Percentiles rank a stretch among this genome's conserved stretches.
phyloP scores from a whole-genome alignment of 148 eudicot genomes.

The Rhododendron griersonianum region DNA sequence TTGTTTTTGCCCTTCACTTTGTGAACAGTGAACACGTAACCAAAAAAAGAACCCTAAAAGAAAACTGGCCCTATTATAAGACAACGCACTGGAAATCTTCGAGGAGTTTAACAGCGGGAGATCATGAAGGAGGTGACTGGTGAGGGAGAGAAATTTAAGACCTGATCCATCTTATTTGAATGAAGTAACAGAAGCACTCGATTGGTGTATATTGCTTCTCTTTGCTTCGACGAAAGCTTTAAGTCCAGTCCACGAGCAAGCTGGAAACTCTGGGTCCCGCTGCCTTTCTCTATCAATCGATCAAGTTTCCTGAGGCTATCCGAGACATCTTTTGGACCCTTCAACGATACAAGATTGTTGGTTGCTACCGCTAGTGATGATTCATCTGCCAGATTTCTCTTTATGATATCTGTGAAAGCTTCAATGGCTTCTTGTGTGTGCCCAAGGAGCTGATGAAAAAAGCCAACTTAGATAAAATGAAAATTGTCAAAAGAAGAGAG shows the following conservation, averaged over 20 bases:
- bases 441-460: not conserved
- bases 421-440: slow-evolving; percentile 3
- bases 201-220: not conserved
- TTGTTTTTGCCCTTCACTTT: not conserved
- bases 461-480: not conserved
- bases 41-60: not conserved
- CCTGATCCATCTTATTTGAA: slow-evolving; percentile 6
- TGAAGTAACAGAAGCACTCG: slow-evolving; percentile 1
- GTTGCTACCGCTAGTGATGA: not conserved
- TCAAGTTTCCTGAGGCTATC: slow-evolving; percentile 7
- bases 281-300: slow-evolving; percentile 1
- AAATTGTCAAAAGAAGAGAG: not conserved
- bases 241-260: not conserved
- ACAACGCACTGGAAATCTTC: not conserved
- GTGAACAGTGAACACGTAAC: not conserved
- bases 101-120: not conserved
- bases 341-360: slow-evolving; percentile 4
- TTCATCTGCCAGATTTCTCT: not conserved
- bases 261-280: not conserved
- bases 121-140: not conserved
- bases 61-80: not conserved
- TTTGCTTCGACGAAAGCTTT: not conserved
- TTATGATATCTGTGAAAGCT: not conserved
- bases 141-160: not conserved
- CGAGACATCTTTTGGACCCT: slow-evolving; percentile 1